These are phyloP conservation scores for Corymbia maculata DNA, from an alignment of 345 rosid genomes.

Conservation along the genomic window DNA sequence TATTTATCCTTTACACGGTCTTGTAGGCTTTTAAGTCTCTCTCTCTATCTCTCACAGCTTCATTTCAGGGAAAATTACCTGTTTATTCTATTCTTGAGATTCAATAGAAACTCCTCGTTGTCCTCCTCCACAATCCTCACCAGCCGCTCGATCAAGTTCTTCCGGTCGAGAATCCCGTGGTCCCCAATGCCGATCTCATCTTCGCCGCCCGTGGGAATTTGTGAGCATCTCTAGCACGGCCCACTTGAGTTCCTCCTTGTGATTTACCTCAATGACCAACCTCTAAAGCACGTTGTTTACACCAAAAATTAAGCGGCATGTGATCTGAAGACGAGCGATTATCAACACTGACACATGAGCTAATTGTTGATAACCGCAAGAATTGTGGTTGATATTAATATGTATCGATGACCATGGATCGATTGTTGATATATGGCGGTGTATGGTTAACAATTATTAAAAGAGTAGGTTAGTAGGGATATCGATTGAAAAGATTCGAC, in stretches of 20 bases:
- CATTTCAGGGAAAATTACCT: not conserved
- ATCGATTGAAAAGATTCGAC: not conserved
- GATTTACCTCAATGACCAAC: conserved; percentile 52
- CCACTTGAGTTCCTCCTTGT: conserved; percentile 37
- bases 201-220: not conserved
- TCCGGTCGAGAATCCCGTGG: not conserved
- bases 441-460: not conserved
- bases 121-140: conserved; percentile 10
- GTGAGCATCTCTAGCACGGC: conserved; percentile 33
- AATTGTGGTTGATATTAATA: not conserved
- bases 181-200: not conserved
- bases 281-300: not conserved
- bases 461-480: not conserved
- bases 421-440: accelerated
- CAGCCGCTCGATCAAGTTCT: conserved; percentile 12
- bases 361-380: not conserved
- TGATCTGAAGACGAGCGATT: no score
- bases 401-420: not conserved
- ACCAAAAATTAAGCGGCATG: not conserved
- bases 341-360: not conserved
- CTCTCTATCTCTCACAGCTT: not conserved
- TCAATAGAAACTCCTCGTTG: conserved; percentile 10
- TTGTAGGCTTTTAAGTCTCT: not conserved
- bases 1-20: not conserved
- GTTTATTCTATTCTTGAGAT: conserved; percentile 9